These are phyloP conservation scores for Fomes fomentarius DNA, from an alignment of 1,284 basidiomycete species.

Conservation along the genomic window DNA sequence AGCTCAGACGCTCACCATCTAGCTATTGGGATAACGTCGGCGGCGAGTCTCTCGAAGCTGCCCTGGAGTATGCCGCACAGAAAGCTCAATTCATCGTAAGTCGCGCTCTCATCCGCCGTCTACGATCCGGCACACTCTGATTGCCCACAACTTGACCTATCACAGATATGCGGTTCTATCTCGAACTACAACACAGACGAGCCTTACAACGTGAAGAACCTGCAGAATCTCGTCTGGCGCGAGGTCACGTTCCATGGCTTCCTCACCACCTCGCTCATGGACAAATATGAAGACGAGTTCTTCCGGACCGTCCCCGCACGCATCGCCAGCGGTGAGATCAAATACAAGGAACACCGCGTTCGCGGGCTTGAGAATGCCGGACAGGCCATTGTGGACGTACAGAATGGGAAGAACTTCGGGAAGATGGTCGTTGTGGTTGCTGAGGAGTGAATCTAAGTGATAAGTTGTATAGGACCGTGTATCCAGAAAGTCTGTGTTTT, in stretches of 20 bases:
- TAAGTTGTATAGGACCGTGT: too few species aligned
- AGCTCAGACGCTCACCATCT: too few species aligned
- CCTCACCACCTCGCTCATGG: constrained; percentile 46
- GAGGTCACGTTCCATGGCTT: constrained; percentile 64
- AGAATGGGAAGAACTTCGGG: constrained; percentile 58
- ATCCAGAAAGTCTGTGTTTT: too few species aligned
- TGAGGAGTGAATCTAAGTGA: constrained; percentile 40
- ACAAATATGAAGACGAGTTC: constrained; percentile 47
- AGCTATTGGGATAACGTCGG: constrained; percentile 62
- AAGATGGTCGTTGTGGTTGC: constrained; percentile 59
- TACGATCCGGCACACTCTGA: not conserved
- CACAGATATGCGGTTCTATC: constrained; percentile 32
- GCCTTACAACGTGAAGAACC: constrained; percentile 33
- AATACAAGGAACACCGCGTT: constrained; percentile 58
- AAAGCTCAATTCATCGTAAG: constrained; percentile 58
- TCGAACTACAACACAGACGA: constrained; percentile 33
- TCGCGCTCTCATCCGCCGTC: constrained; percentile 22
- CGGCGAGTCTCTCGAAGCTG: constrained; percentile 63
- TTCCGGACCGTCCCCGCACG: constrained; percentile 54
- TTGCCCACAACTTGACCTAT: not conserved
- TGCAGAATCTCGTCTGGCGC: constrained; percentile 47
- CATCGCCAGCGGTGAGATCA: constrained; percentile 60
- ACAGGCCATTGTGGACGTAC: constrained; percentile 54
- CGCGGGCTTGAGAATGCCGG: constrained; percentile 57
- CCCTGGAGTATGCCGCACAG: constrained; percentile 50